A percentile compares a stretch with the other conserved stretches of the same genome.
These are phyloP conservation scores for Vitis hybrid DNA, from an alignment of 177 flowering plant genomes.

Conservation along the genomic window DNA sequence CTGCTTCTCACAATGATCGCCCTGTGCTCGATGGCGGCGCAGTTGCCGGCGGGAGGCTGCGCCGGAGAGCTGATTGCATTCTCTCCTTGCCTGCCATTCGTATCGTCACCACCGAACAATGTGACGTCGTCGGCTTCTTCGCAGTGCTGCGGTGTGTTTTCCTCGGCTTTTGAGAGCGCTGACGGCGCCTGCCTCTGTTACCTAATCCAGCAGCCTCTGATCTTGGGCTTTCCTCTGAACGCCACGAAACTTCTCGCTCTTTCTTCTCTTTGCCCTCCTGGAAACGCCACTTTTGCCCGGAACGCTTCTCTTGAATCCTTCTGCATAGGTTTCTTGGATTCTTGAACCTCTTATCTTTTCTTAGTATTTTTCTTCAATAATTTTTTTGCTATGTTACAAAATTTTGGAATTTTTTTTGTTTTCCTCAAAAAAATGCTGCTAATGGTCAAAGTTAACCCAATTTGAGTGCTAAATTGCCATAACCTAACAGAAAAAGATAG, in stretches of 20 bases:
- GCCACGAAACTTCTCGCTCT: slow-evolving; percentile 42
- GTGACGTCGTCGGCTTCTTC: slow-evolving; percentile 26
- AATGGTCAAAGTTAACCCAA: too few relatives aligned
- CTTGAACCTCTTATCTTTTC: neutral
- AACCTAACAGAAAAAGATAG: too few relatives aligned
- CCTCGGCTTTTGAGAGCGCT: slow-evolving; percentile 23
- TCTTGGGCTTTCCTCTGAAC: slow-evolving; percentile 68
- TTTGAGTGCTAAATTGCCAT: too few relatives aligned
- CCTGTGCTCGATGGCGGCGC: slow-evolving; percentile 8
- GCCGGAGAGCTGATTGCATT: slow-evolving; percentile 34
- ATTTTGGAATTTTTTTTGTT: too few relatives aligned
- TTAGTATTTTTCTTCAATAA: too few relatives aligned
- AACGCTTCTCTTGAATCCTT: slow-evolving; percentile 31
- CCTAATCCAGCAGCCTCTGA: slow-evolving; percentile 41
- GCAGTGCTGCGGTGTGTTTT: slow-evolving; percentile 47
- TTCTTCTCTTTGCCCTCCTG: slow-evolving; percentile 35
- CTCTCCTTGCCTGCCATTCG: slow-evolving; percentile 60
- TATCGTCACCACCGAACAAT: slow-evolving; percentile 48
- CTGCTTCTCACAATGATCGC: neutral
- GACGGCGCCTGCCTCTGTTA: slow-evolving; percentile 52
- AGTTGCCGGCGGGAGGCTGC: slow-evolving; percentile 28
- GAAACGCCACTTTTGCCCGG: neutral
- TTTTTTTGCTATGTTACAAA: too few relatives aligned
- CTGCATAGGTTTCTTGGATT: slow-evolving; percentile 22
- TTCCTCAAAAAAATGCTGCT: too few relatives aligned